Base-by-base conservation (phyloP, 148 eudicot genomes). In the Persicaria maculosa region DNA sequence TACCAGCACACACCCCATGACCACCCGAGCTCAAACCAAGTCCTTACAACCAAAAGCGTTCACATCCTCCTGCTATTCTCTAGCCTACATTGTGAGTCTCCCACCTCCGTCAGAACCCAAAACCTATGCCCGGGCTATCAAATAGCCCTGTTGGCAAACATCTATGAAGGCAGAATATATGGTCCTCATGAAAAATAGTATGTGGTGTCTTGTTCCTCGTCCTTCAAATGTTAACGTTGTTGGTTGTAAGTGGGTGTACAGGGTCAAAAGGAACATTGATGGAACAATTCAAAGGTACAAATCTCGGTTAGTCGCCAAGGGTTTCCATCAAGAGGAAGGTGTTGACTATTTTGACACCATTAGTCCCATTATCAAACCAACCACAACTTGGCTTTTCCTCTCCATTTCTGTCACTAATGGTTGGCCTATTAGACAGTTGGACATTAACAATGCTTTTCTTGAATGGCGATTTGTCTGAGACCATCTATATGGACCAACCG, bases 161-260 rank as follows among this genome's bases (percentile, higher is more conserved):
- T 50, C 47, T n/a, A 70, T 70, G 73, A 0, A 9, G 7, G 17
- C 40, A 40, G 73, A 70, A 20, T 43, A 9, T 44, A 70, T 4
- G 14, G 73, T 50, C 46, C 50, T 43, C n/a, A 40, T 6, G n/a
- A 4, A 15, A 31, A 44, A 44, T 43, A 5, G 17, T 6, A 70
- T 2, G 10, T 70, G 73, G 73, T 5, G 4, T 36, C 73, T 70
- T 70, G 73, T 70, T 46, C 73, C 73, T 9, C 50, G 4, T 10
- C 15, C 73, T 70, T 20, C 73, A 2, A 7, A 9, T 7, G 4
- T 12, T 6, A 36, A 70, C 16, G 19, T 70, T 44, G 16, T 70
- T 43, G 47, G 73, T 4, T 44, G 12, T 11, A 36, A 43, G n/a
- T 70, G 73, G 47, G 73, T 70, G 7, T 46, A 8, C 17, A 12